Conservation (phyloP, 768 basidiomycete species). For the Zangia roseola region DNA sequence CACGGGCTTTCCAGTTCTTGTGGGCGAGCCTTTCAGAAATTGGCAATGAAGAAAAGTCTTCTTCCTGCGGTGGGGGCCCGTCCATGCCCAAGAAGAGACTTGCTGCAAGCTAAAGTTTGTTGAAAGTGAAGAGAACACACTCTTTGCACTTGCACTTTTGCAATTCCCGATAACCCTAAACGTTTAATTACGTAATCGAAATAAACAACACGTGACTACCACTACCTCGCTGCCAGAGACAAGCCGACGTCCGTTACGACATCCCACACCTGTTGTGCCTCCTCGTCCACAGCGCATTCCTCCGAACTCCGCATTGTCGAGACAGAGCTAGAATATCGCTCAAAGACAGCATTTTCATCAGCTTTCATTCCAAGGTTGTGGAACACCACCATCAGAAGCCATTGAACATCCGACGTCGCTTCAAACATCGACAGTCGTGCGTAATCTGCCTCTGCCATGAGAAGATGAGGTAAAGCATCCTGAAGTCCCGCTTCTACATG, state of each 20-base stretch:
- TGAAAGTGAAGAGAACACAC: conserved; percentile 11
- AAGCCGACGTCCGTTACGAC: conserved; percentile 59
- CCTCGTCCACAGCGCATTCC: conserved; percentile 45
- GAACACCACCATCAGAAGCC: conserved; percentile 66
- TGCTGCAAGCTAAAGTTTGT: conserved; percentile 4
- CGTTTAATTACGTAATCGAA: conserved; percentile 23
- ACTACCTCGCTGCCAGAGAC: conserved; percentile 43
- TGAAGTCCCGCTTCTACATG: conserved; percentile 38
- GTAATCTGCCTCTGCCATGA: conserved; percentile 68
- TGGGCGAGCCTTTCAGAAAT: conserved; percentile 81
- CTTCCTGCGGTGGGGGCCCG: conserved; percentile 87
- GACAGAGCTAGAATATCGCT: conserved; percentile 47
- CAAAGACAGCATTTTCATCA: conserved; percentile 55
- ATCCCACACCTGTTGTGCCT: conserved; percentile 55
- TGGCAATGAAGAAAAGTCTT: conserved; percentile 83
- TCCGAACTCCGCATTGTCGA: conserved; percentile 43
- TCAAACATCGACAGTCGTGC: conserved; percentile 52
- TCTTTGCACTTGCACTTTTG: not conserved
- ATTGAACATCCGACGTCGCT: conserved; percentile 67
- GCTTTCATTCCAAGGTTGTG: conserved; percentile 60
- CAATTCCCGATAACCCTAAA: conserved; percentile 7
- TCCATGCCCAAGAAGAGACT: conserved; percentile 57
- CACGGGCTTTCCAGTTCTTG: conserved; percentile 99
- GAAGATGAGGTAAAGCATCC: conserved; percentile 61
- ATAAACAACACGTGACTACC: conserved; percentile 21